Evolutionary conservation across 306 rosid genomes (phyloP), one percentile per base, ranked within the genome.

Genomic region (Malus fusca): DNA sequence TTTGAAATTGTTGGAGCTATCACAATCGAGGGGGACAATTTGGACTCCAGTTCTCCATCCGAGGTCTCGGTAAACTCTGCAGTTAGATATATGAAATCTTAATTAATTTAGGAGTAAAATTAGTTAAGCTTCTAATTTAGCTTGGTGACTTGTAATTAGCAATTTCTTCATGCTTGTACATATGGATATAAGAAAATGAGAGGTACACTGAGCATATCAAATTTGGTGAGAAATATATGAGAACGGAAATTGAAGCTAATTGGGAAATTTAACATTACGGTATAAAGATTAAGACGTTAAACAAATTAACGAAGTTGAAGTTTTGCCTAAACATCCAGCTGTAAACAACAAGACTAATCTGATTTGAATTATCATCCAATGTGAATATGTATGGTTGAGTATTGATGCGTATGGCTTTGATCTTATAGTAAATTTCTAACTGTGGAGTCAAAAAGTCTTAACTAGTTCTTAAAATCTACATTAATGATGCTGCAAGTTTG

Each of bases 31-130:
- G 0, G 97, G 96, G 37, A 92, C 55, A n/a, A 95, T n/a, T 71
- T 84, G 84, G 13, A 76, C 80, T 43, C 89, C 81, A 5, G 98
- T 92, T 87, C 97, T 33, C 98, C 98, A 95, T 26, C 93, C 74
- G 59, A 90, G 69, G 79, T 95, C 98, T 13, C 97, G 76, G 2
- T 73, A 80, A 33, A 90, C 90, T 71, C 98, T 95, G 91, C 58
- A 78, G 46, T 61, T 37, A 46, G 63, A 58, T 2, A 25, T 22
- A 58, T 58, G 7, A 58, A 58, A 22, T 58, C 63, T 58, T 58
- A 58, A 22, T 58, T 58, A 58, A 48, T 48, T 14, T 33, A 33
- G 8, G 37, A 5, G 37, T 33, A 33, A 33, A 33, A 48, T 48
- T 58, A 25, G 23, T 22, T 4, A 58, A 10, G 62, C 53, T 48